Evolutionary conservation across 2,329 filamentous ascomycete species (phyloP), one percentile per base, ranked within the genome.

Genomic region (Colletotrichum liriopes): DNA sequence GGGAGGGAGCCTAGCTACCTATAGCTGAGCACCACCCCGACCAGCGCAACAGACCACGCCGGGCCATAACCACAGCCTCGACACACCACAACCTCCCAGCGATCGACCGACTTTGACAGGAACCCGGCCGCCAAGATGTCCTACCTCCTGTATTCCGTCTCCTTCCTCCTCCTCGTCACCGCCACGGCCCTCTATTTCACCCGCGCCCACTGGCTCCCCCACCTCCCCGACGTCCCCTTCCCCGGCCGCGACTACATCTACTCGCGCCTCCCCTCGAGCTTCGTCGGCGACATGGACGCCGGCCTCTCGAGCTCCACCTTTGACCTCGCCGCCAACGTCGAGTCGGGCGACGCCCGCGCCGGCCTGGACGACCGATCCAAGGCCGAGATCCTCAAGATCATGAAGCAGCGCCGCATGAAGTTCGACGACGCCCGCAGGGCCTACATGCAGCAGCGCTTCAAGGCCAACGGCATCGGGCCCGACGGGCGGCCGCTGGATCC

Each of bases 391-490:
- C 89, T 95, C 78, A 89, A 89, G 77, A 95, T 99, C 77, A 99
- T 99, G 96, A 96, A 94, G 89, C 91, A 88, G 80, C 88, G 91
- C 75, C 89, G 92, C 71, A 89, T 98, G 75, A 89, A 88, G 73
- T 99, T 99, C 80, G 96, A 99, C 83, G 94, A 98, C 84, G 96
- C 96, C 49, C 89, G 96, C 77, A 89, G 94, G 77, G 88, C 94
- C 56, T 97, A 93, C 80, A 96, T 95, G 84, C 93, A 98, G 84
- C 91, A 93, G 77, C 87, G 92, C 70, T 98, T 99, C 84, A 91
- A 91, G 80, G 94, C 92, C 80, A 94, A 97, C 78, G 93, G 94
- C 63, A 98, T 99, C 80, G 94, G 92, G 1, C 88, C 93, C 6
- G 96, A 99, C 82, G 96, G 96, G 5, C 85, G 92, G 77, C 96